Percentiles rank a stretch among this genome's conserved stretches.
phyloP scores from a whole-genome alignment of 495 filamentous ascomycete genomes.

The Tuber borchii region DNA sequence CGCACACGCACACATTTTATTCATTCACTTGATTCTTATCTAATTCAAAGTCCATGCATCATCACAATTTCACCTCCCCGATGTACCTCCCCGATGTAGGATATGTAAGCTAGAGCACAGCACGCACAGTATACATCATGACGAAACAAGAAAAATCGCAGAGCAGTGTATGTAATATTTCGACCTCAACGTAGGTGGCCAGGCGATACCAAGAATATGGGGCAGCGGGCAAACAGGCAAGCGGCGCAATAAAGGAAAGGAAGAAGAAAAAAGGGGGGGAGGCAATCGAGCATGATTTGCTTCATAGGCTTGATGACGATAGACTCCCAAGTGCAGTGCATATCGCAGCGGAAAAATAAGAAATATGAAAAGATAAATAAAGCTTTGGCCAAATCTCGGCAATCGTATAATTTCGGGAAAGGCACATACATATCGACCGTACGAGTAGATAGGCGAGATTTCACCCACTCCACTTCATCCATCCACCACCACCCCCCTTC shows the following conservation, averaged over 20 bases:
- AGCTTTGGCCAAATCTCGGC: neutral
- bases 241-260: neutral
- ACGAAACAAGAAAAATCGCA: neutral
- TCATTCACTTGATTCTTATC: conserved; percentile 2
- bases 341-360: neutral
- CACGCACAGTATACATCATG: neutral
- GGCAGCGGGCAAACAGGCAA: neutral
- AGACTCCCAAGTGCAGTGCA: neutral
- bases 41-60: neutral
- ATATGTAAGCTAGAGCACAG: neutral
- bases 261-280: neutral
- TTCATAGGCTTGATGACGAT: neutral
- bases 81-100: neutral
- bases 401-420: conserved; percentile 6
- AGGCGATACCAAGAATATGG: neutral
- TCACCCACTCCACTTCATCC: neutral
- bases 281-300: neutral
- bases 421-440: neutral
- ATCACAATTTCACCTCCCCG: neutral
- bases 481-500: neutral
- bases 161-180: neutral
- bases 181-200: neutral
- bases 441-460: conserved; percentile 6
- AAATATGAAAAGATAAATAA: neutral
- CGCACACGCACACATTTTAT: neutral